phyloP scores from a whole-genome alignment of 352 stramenopile species.

The Phytophthora macrochlamydospora region DNA sequence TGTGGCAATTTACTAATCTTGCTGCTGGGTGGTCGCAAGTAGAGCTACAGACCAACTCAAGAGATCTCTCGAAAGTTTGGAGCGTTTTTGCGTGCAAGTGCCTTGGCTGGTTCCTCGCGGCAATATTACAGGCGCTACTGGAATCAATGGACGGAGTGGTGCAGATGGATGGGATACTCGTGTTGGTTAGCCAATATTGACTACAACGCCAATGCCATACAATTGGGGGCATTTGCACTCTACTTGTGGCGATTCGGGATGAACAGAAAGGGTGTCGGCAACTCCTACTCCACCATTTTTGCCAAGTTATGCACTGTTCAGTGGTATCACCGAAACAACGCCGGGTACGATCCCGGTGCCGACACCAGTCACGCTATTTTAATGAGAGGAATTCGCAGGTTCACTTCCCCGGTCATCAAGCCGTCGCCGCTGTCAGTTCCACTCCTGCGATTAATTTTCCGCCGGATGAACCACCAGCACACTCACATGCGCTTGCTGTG shows the following conservation, averaged over 20 bases:
- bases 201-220: conserved; percentile 2
- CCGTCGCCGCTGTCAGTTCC: conserved; percentile 12
- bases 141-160: conserved; percentile 11
- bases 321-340: conserved; percentile 13
- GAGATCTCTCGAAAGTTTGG: conserved; percentile 1
- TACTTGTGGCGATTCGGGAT: conserved; percentile 15
- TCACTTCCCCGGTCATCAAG: conserved; percentile 15
- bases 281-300: conserved; percentile 14
- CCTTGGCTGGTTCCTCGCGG: not conserved
- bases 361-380: conserved; percentile 21
- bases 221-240: conserved; percentile 12
- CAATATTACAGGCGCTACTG: not conserved
- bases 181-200: conserved; percentile 1
- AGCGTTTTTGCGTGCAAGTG: not conserved
- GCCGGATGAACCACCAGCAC: conserved; percentile 6
- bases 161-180: not conserved
- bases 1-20: conserved; percentile 15
- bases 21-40: conserved; percentile 1
- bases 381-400: conserved; percentile 11
- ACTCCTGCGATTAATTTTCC: conserved; percentile 5
- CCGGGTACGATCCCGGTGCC: conserved; percentile 24
- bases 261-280: conserved; percentile 3
- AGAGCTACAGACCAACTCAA: not conserved
- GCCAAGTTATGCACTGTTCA: conserved; percentile 12
- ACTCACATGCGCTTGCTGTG: conserved; percentile 8